Percentiles rank a stretch among this genome's conserved stretches.
Evolutionary conservation across 257 asterid genomes (phyloP).

Genomic region (Solanum tarijense): DNA sequence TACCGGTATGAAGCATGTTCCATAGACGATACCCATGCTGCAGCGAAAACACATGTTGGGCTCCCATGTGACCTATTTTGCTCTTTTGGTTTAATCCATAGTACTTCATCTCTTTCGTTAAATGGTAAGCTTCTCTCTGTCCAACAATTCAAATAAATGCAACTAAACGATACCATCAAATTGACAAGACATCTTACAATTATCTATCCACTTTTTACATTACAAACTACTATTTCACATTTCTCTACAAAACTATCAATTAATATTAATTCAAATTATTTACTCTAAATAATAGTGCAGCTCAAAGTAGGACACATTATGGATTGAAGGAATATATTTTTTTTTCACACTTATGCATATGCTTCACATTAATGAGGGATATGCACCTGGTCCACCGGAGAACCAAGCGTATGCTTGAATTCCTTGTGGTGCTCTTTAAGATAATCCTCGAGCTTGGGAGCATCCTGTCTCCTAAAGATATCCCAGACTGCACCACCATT

Average conservation of each 20-base stretch:
- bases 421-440: conserved; percentile 46
- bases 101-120: background rate
- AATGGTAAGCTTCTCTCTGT: background rate
- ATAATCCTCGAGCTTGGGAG: conserved; percentile 47
- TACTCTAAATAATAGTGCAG: background rate
- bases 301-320: background rate
- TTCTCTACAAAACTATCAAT: background rate
- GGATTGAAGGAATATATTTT: background rate
- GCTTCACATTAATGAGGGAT: background rate
- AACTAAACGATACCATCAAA: background rate
- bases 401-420: conserved; percentile 33
- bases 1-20: background rate
- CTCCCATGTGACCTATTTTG: background rate
- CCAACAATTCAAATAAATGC: background rate
- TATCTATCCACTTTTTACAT: background rate
- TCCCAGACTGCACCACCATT: conserved; percentile 84
- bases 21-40: background rate
- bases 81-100: background rate
- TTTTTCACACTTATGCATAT: background rate
- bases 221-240: background rate
- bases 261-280: background rate
- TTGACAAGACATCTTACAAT: background rate
- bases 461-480: conserved; percentile 66
- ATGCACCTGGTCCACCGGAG: conserved; percentile 33
- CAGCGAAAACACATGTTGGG: background rate